A percentile compares a stretch with the other conserved stretches of the same genome.
Conservation (phyloP, 257 asterid genomes). For the Ballota nigra region DNA sequence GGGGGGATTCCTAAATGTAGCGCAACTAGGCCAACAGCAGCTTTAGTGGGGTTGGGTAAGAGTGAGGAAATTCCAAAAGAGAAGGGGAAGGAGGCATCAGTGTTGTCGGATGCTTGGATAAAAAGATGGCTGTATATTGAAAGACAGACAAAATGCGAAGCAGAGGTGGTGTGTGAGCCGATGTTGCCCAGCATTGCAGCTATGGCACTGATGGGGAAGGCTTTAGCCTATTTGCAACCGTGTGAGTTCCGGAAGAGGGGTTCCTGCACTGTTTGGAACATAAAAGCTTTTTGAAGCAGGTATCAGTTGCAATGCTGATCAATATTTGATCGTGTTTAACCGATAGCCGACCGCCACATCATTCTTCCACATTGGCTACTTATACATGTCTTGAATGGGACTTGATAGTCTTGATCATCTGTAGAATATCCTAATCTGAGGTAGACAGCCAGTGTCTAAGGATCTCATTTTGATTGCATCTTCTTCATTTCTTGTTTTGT, state of each 20-base stretch:
- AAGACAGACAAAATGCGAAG: conserved; percentile 29
- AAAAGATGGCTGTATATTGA: conserved; percentile 54
- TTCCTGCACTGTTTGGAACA: conserved; percentile 56
- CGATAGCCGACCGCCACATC: neutral
- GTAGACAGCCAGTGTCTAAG: neutral
- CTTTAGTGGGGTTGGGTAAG: neutral
- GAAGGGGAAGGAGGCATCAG: conserved; percentile 18
- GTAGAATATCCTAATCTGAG: too few relatives aligned
- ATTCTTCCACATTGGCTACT: neutral
- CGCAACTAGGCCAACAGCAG: conserved; percentile 19
- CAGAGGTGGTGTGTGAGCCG: neutral
- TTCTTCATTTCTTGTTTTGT: neutral
- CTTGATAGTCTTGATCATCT: neutral
- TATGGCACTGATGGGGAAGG: conserved; percentile 79
- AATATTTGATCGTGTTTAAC: neutral
- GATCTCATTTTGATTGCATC: neutral
- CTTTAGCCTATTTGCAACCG: conserved; percentile 47
- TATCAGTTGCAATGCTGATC: neutral
- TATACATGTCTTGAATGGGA: neutral
- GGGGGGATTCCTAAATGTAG: conserved; percentile 12
- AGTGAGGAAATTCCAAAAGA: neutral
- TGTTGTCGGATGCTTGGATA: conserved; percentile 62
- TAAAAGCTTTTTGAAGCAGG: conserved; percentile 25
- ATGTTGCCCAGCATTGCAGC: conserved; percentile 70
- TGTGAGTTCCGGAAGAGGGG: conserved; percentile 53